Evolutionary conservation across 2,329 filamentous ascomycete genomes (phyloP).

Genomic region (Sclerotinia borealis): DNA sequence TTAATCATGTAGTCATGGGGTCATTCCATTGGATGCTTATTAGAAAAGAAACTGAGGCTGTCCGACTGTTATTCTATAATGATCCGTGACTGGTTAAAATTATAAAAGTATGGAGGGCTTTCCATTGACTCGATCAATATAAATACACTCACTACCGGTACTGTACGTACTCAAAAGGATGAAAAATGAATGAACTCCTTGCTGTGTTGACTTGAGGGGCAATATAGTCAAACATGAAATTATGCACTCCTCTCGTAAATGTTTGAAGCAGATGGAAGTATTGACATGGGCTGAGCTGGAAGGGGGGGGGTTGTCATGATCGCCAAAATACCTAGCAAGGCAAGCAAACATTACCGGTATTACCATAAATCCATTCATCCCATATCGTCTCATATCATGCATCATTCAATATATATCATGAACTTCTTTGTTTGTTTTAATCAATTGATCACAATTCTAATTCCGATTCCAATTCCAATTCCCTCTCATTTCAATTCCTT

Average conservation of each 20-base stretch:
- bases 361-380: not conserved
- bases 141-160: not conserved
- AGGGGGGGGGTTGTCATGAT: not conserved
- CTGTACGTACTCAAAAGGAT: not conserved
- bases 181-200: not conserved
- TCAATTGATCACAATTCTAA: not conserved
- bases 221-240: not conserved
- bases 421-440: not conserved
- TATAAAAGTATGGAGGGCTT: not conserved
- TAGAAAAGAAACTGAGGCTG: slow-evolving; percentile 9
- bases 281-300: slow-evolving; percentile 5
- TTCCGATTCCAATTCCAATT: too few relatives aligned
- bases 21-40: not conserved
- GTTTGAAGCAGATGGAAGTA: not conserved
- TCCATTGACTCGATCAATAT: not conserved
- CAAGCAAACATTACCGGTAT: not conserved
- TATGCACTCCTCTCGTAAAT: slow-evolving; percentile 2
- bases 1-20: slow-evolving; percentile 1
- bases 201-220: not conserved
- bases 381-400: not conserved
- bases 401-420: slow-evolving; percentile 4
- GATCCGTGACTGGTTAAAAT: not conserved
- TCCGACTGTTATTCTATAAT: not conserved
- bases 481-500: too few relatives aligned
- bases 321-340: not conserved